Percentiles rank a stretch among this genome's conserved stretches.
Conservation (phyloP, 2,329 filamentous ascomycete species). For the Fusarium sp. region DNA sequence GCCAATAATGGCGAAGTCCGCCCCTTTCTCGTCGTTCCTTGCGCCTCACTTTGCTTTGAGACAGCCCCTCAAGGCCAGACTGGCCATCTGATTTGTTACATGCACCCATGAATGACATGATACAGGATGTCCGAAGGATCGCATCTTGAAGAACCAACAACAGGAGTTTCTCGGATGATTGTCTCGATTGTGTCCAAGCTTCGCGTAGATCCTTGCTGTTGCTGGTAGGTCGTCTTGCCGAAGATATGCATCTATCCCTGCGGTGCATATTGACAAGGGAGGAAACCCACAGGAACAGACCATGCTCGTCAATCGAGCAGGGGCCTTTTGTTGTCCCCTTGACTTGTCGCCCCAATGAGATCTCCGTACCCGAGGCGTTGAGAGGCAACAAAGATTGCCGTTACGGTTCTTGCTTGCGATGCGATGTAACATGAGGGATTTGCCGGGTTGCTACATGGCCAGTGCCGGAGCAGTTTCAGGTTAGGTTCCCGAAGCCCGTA, state of each 20-base stretch:
- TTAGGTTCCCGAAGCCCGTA: background rate
- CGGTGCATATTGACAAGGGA: background rate
- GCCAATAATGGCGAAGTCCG: no score
- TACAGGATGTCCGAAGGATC: no score
- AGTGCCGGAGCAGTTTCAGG: slow-evolving; percentile 17
- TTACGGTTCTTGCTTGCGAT: background rate
- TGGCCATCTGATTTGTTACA: no score
- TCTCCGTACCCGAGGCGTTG: background rate
- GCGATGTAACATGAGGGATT: slow-evolving; percentile 12
- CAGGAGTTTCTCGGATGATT: background rate
- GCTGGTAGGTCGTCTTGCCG: no score
- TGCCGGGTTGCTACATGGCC: background rate
- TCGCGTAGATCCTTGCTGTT: background rate
- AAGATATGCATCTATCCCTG: background rate
- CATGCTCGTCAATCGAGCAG: background rate
- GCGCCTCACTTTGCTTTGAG: no score
- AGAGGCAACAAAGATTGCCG: background rate
- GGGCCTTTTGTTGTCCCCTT: background rate
- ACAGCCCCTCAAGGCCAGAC: no score
- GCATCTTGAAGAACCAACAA: background rate
- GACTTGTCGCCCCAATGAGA: slow-evolving; percentile 7
- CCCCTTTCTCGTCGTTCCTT: no score
- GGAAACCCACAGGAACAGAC: background rate
- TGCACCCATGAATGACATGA: no score
- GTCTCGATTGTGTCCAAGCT: no score